Conservation (phyloP, 306 rosid species). For the barrel medic (Medicago truncatula) region DNA sequence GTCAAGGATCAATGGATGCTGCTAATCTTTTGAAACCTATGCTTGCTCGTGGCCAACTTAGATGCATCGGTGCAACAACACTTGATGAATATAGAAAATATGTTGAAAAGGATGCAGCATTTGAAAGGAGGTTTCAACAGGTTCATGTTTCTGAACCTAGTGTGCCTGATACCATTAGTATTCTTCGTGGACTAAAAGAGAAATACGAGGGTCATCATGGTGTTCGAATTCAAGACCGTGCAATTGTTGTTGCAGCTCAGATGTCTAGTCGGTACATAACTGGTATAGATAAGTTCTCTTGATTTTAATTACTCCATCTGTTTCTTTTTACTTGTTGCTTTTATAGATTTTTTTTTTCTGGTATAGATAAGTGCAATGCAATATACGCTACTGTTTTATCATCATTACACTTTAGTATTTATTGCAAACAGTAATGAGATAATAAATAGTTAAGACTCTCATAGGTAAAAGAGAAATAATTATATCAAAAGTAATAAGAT, state of each 20-base stretch:
- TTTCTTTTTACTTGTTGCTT: too few relatives aligned
- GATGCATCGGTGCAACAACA: slow-evolving; percentile 93
- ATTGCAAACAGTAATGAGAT: too few relatives aligned
- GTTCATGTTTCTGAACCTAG: slow-evolving; percentile 88
- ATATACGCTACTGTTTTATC: too few relatives aligned
- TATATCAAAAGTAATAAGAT: too few relatives aligned
- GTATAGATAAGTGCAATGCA: too few relatives aligned
- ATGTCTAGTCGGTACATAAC: slow-evolving; percentile 86
- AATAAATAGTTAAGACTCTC: too few relatives aligned
- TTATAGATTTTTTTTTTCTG: too few relatives aligned
- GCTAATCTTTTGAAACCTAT: slow-evolving; percentile 89
- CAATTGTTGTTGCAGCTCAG: slow-evolving; percentile 82
- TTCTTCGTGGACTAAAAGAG: slow-evolving; percentile 89
- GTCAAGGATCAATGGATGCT: slow-evolving; percentile 95
- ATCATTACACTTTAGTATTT: too few relatives aligned
- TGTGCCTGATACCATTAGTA: slow-evolving; percentile 75
- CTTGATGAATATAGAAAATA: slow-evolving; percentile 66
- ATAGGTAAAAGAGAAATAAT: too few relatives aligned
- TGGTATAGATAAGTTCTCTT: slow-evolving; percentile 26
- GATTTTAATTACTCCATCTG: too few relatives aligned
- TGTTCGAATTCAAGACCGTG: slow-evolving; percentile 81
- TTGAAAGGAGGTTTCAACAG: slow-evolving; percentile 90
- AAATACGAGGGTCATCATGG: slow-evolving; percentile 91
- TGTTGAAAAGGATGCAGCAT: slow-evolving; percentile 73
- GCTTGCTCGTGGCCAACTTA: slow-evolving; percentile 91